Evolutionary conservation across 129 eudicot species (phyloP).

Genomic region (Cynara cardunculus): DNA sequence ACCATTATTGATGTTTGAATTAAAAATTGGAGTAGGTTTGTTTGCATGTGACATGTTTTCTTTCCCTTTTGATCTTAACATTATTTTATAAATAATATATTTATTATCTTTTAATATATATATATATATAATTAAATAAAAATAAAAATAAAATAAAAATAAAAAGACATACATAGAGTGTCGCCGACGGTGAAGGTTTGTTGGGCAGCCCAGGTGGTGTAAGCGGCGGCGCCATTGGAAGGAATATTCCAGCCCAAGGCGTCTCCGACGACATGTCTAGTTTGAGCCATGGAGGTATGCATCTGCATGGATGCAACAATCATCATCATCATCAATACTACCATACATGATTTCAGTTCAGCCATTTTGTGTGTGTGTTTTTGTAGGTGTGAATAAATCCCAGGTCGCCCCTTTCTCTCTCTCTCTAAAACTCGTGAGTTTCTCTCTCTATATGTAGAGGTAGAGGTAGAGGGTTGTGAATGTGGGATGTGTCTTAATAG

Average conservation of each 20-base stretch:
- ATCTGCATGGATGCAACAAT: conserved; percentile 34
- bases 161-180: conserved; percentile 31
- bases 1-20: conserved; percentile 1
- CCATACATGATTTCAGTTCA: conserved; percentile 19
- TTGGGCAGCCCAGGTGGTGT: conserved; percentile 46
- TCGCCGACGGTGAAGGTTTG: conserved; percentile 50
- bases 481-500: conserved; percentile 6
- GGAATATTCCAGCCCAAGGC: conserved; percentile 54
- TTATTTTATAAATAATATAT: not conserved
- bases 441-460: not conserved
- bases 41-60: conserved; percentile 20
- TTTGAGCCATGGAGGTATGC: conserved; percentile 48
- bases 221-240: conserved; percentile 26
- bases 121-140: too few relatives aligned
- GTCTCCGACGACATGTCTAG: conserved; percentile 55
- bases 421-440: conserved; percentile 6
- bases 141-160: too few relatives aligned
- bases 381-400: conserved; percentile 1
- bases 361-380: conserved; percentile 43
- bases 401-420: conserved; percentile 46
- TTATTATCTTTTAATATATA: too few relatives aligned
- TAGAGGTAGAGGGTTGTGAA: not conserved
- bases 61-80: not conserved
- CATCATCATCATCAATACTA: conserved; percentile 17
- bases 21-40: conserved; percentile 16